Base-by-base conservation (phyloP, 305 asterid genomes). In the Andrographis paniculata region DNA sequence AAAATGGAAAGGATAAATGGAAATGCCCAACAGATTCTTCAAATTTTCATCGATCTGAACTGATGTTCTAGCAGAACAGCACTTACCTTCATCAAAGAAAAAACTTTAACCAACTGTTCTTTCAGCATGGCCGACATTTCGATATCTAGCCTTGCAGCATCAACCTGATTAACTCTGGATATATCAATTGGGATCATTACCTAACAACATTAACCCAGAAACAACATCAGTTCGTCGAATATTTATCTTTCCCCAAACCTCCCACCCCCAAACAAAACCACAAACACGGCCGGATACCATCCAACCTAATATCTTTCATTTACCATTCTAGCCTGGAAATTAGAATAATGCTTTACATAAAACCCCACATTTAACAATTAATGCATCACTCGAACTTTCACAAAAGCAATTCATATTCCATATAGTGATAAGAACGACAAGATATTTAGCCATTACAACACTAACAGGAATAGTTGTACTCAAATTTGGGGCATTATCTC, bases 81-180 rank as follows among this genome's bases (percentile, higher is more conserved):
- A 42, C 36, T 61, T 76, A 85, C 95, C 94, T 85, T 89, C 88
- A 80, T 76, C 53, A 85, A 52, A 22, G 95, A 79, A 59, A 88
- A 74, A 40, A 88, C 83, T 70, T 79, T 84, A 52, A 84, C 84
- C 74, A 88, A 56, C 70, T 88, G 87, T 59, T 79, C 95, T 60
- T 88, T 84, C 62, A 88, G 52, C 94, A 82, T 79, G 45, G 94
- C 85, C 3, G 92, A 82, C 93, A 89, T 89, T 70, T 82, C 95
- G 69, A 85, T 65, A 51, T 89, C 96, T 24, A 85, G 78, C 66
- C 98, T 76, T 4, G 59, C 92, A 54, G 96, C 98, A 86, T 89
- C 96, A 42, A 89, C 66, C 73, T 84, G 97, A 66, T 80, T 80
- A 55, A 87, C 94, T 73, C 96, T 78, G 16, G 94, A 80, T 69